A percentile compares a stretch with the other conserved stretches of the same genome.
Evolutionary conservation across 768 basidiomycete species (phyloP).

Genomic region (Cystofilobasidium ferigula): DNA sequence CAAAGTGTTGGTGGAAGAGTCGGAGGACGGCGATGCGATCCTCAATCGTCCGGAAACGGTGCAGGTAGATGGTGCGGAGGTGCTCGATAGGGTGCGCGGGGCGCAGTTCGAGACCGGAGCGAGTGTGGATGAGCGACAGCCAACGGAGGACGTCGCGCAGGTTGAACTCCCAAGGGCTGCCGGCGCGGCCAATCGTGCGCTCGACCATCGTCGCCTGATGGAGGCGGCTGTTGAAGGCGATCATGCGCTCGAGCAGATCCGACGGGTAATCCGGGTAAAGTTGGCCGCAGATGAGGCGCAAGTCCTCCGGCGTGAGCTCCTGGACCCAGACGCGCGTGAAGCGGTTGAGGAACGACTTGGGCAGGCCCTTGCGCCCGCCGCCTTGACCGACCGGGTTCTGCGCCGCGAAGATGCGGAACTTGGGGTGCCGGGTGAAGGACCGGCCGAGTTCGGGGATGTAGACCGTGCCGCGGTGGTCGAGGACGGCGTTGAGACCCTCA

Average conservation of each 20-base stretch:
- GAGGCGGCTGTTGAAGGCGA: slow-evolving; percentile 63
- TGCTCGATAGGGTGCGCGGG: slow-evolving; percentile 50
- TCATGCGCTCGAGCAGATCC: slow-evolving; percentile 57
- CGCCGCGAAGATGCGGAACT: slow-evolving; percentile 94
- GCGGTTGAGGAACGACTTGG: slow-evolving; percentile 92
- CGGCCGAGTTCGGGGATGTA: slow-evolving; percentile 90
- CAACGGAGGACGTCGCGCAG: slow-evolving; percentile 28
- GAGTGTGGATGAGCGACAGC: slow-evolving; percentile 37
- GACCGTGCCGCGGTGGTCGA: slow-evolving; percentile 90
- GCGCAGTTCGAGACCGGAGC: slow-evolving; percentile 21
- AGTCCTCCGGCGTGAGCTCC: slow-evolving; percentile 65
- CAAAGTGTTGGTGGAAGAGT: slow-evolving; percentile 38
- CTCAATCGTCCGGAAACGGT: slow-evolving; percentile 64
- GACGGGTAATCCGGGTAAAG: slow-evolving; percentile 55
- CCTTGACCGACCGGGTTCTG: slow-evolving; percentile 95
- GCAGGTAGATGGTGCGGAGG: slow-evolving; percentile 63
- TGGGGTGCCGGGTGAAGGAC: slow-evolving; percentile 73
- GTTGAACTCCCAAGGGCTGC: slow-evolving; percentile 46
- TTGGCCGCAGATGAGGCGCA: slow-evolving; percentile 63
- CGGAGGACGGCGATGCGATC: slow-evolving; percentile 47
- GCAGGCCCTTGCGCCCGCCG: slow-evolving; percentile 90
- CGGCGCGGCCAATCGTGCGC: slow-evolving; percentile 71
- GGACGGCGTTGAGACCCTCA: slow-evolving; percentile 88
- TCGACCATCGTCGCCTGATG: slow-evolving; percentile 55
- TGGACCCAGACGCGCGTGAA: slow-evolving; percentile 96